Conservation (phyloP, 129 eudicot genomes). For the Rutidosis leptorrhynchoides region DNA sequence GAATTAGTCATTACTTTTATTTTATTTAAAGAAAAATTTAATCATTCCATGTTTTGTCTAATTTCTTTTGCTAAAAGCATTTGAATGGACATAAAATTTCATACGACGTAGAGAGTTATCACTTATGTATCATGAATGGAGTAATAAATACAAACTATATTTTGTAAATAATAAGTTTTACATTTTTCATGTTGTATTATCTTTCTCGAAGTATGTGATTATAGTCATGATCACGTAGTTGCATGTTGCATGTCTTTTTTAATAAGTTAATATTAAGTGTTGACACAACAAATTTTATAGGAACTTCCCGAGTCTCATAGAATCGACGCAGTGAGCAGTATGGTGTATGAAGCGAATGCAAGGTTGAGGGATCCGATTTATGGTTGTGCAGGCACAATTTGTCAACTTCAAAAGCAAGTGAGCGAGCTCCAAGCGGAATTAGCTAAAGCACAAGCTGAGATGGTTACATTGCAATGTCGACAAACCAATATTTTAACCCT, state of each 20-base stretch:
- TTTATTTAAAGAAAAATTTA: background rate
- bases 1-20: background rate
- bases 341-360: constrained; percentile 64
- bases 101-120: too few species aligned
- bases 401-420: constrained; percentile 46
- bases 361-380: constrained; percentile 60
- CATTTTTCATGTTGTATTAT: too few species aligned
- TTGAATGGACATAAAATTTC: background rate
- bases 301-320: constrained; percentile 47
- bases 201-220: too few species aligned
- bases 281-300: constrained; percentile 11
- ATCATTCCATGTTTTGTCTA: too few species aligned
- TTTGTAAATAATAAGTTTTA: too few species aligned
- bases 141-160: too few species aligned
- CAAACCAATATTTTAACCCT: constrained; percentile 30
- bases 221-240: too few species aligned
- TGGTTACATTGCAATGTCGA: constrained; percentile 35
- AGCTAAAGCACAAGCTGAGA: constrained; percentile 54
- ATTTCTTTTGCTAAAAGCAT: too few species aligned
- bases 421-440: constrained; percentile 48
- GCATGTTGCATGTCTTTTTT: too few species aligned
- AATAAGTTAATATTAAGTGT: background rate
- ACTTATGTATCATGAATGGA: too few species aligned
- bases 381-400: constrained; percentile 59
- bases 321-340: constrained; percentile 55